Evolutionary conservation across 2,329 filamentous ascomycete genomes (phyloP).

Genomic region (Diplodia seriata): DNA sequence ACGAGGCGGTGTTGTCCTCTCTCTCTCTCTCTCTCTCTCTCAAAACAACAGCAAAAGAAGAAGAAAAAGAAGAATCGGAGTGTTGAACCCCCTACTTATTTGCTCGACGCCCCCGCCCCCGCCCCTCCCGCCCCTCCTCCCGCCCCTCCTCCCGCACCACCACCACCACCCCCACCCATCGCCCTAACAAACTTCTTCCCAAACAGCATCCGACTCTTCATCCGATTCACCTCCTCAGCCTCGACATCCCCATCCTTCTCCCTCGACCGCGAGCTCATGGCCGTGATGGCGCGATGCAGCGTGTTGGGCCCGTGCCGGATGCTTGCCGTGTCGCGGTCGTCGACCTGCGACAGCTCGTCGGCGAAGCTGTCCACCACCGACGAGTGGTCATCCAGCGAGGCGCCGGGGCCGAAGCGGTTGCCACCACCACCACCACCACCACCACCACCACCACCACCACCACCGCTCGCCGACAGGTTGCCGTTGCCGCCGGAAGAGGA

Average conservation of each 20-base stretch:
- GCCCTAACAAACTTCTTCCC: slow-evolving; percentile 36
- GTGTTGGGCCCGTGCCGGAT: slow-evolving; percentile 43
- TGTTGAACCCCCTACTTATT: background rate
- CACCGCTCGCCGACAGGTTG: background rate
- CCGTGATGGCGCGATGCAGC: slow-evolving; percentile 44
- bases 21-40: background rate
- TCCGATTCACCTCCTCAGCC: slow-evolving; percentile 35
- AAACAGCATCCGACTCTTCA: slow-evolving; percentile 36
- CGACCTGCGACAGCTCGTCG: slow-evolving; percentile 39
- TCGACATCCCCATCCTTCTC: slow-evolving; percentile 30
- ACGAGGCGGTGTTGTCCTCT: too few species aligned
- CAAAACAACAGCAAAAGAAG: background rate
- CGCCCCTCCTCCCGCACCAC: too few species aligned
- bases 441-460: too few species aligned
- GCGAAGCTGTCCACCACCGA: slow-evolving; percentile 38
- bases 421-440: too few species aligned
- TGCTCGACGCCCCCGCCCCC: background rate
- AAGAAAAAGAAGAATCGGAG: too few species aligned
- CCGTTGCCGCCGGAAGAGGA: background rate
- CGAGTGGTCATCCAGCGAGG: too few species aligned
- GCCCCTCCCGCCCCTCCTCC: too few species aligned
- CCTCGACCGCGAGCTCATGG: slow-evolving; percentile 37
- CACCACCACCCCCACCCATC: background rate
- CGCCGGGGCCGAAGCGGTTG: too few species aligned
- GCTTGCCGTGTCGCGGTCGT: slow-evolving; percentile 35